phyloP scores from a whole-genome alignment of 2,329 filamentous ascomycete species.

The Rhynchosporium agropyri region DNA sequence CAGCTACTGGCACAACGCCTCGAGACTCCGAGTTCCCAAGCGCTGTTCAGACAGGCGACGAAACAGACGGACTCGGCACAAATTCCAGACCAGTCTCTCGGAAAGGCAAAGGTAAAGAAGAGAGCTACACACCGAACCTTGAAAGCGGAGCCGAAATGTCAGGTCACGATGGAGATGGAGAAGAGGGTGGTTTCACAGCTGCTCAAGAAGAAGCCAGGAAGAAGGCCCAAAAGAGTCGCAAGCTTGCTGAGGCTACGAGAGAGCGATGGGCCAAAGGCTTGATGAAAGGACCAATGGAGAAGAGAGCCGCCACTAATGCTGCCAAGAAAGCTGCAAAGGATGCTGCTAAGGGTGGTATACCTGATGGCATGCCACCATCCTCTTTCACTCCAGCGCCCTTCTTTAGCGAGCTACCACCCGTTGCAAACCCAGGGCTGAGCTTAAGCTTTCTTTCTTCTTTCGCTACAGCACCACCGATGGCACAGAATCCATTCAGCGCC shows the following conservation, averaged over 20 bases:
- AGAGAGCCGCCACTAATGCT: constrained; percentile 61
- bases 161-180: constrained; percentile 16
- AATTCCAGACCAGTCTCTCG: neutral
- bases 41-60: constrained; percentile 4
- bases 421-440: neutral
- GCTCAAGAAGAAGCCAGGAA: constrained; percentile 15
- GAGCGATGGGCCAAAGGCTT: constrained; percentile 61
- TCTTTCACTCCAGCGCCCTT: constrained; percentile 11
- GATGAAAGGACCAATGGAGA: constrained; percentile 62
- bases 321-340: constrained; percentile 53
- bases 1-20: neutral
- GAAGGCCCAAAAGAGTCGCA: constrained; percentile 25
- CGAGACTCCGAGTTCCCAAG: constrained; percentile 11
- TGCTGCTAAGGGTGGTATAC: constrained; percentile 17
- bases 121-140: constrained; percentile 13
- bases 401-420: neutral
- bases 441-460: neutral
- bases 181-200: constrained; percentile 7
- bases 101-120: constrained; percentile 4
- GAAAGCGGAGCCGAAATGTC: constrained; percentile 11
- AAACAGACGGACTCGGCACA: constrained; percentile 8
- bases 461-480: constrained; percentile 7
- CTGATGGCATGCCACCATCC: constrained; percentile 12
- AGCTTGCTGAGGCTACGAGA: constrained; percentile 23
- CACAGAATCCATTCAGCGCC: constrained; percentile 11